Evolutionary conservation across 768 basidiomycete species (phyloP).

Genomic region (Boletales sp.): DNA sequence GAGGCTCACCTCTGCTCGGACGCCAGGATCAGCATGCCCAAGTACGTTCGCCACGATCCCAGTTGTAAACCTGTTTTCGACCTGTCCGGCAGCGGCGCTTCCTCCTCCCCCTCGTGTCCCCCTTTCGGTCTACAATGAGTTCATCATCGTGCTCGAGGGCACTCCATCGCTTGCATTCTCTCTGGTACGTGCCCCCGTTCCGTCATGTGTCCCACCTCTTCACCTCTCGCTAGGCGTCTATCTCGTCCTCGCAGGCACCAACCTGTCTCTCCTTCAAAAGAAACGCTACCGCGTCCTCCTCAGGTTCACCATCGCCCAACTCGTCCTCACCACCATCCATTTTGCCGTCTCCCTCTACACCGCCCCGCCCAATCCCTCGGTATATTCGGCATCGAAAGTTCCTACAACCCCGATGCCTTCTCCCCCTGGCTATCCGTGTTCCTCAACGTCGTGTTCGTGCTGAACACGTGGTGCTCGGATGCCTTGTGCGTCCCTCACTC

Average conservation of each 20-base stretch:
- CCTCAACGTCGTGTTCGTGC: constrained; percentile 5
- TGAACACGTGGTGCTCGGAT: constrained; percentile 21
- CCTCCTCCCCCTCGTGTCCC: constrained; percentile 40
- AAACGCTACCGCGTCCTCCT: constrained; percentile 17
- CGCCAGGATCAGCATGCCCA: constrained; percentile 86
- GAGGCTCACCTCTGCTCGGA: constrained; percentile 61
- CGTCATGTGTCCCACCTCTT: not conserved
- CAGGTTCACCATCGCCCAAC: constrained; percentile 10
- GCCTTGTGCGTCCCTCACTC: constrained; percentile 10
- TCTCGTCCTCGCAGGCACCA: constrained; percentile 8
- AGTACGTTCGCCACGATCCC: constrained; percentile 98
- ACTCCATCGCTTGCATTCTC: constrained; percentile 16
- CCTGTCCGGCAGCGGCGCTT: constrained; percentile 16
- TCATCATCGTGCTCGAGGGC: constrained; percentile 22
- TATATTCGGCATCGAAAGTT: constrained; percentile 4
- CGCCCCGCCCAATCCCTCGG: constrained; percentile 10
- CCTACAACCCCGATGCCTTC: constrained; percentile 6
- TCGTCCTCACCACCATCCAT: constrained; percentile 17
- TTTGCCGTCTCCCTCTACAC: constrained; percentile 15
- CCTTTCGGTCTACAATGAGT: constrained; percentile 9
- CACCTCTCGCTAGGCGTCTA: constrained; percentile 8
- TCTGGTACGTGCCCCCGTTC: constrained; percentile 3
- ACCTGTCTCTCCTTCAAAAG: constrained; percentile 10
- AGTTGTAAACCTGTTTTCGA: constrained; percentile 56
- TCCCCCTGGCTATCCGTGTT: constrained; percentile 17